A percentile compares a stretch with the other conserved stretches of the same genome.
phyloP scores from a whole-genome alignment of 345 rosid genomes.

The Geranium rotundifolium region DNA sequence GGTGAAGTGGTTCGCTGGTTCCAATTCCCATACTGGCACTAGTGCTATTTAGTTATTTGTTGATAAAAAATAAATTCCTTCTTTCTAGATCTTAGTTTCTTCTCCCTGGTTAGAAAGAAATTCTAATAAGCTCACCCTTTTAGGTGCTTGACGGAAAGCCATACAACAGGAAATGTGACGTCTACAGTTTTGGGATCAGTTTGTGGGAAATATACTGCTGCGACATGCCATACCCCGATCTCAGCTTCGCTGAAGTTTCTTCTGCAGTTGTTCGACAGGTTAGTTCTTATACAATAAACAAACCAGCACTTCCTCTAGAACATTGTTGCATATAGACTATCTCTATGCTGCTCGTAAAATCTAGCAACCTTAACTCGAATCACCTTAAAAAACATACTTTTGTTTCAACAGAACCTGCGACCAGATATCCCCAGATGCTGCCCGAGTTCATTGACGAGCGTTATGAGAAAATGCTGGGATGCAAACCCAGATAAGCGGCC shows the following conservation, averaged over 20 bases:
- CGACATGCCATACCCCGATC: constrained; percentile 41
- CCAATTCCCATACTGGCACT: background rate
- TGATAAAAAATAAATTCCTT: too few relatives aligned
- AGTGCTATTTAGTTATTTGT: too few relatives aligned
- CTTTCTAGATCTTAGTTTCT: too few relatives aligned
- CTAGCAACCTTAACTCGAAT: too few relatives aligned
- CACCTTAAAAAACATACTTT: too few relatives aligned
- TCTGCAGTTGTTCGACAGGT: constrained; percentile 45
- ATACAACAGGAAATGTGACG: constrained; percentile 38
- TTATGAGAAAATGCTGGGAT: constrained; percentile 44
- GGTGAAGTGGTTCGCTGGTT: too few relatives aligned
- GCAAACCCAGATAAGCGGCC: constrained; percentile 33
- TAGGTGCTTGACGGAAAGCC: constrained; percentile 46
- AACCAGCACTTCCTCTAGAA: too few relatives aligned
- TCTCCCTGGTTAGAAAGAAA: background rate
- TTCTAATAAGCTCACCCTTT: background rate
- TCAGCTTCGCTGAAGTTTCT: constrained; percentile 32
- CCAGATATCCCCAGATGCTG: constrained; percentile 40
- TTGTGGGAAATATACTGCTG: constrained; percentile 49
- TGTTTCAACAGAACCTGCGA: constrained; percentile 26
- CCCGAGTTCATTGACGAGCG: constrained; percentile 27
- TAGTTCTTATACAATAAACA: background rate
- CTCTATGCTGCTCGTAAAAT: too few relatives aligned
- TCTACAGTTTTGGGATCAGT: constrained; percentile 45
- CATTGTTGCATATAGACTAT: too few relatives aligned